Evolutionary conservation across 257 asterid species (phyloP).

Genomic region (Rauvolfia tetraphylla): DNA sequence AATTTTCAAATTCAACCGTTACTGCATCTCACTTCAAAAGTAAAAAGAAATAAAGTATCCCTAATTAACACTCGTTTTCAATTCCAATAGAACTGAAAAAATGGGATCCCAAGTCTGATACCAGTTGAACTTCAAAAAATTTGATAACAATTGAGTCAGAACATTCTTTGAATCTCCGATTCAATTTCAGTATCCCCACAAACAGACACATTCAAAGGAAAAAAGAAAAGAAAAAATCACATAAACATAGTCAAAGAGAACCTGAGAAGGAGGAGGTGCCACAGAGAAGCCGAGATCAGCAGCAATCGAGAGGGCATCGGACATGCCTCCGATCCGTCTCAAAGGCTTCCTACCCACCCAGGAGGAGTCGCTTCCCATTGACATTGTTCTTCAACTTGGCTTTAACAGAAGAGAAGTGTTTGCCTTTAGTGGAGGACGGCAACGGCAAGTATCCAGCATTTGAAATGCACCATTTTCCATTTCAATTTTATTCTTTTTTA

Average conservation of each 20-base stretch:
- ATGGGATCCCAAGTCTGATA: background rate
- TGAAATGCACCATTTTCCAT: no score
- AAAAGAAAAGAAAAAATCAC: background rate
- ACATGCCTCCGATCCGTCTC: conserved; percentile 88
- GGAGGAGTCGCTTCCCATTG: conserved; percentile 66
- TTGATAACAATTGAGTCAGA: background rate
- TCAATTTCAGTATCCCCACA: background rate
- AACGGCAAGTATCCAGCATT: no score
- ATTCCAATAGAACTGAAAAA: background rate
- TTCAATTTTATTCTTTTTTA: no score
- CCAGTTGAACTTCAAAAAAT: no score
- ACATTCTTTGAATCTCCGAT: background rate
- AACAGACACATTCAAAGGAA: background rate
- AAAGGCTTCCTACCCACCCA: conserved; percentile 93
- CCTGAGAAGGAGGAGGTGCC: conserved; percentile 74
- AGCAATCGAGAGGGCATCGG: conserved; percentile 91
- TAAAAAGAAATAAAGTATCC: background rate
- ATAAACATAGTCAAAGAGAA: background rate
- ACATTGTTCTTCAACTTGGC: conserved; percentile 30
- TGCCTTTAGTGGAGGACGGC: no score
- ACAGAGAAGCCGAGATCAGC: conserved; percentile 83
- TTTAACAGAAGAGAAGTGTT: no score
- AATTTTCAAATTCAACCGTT: no score
- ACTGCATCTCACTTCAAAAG: background rate
- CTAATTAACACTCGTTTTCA: background rate